A percentile compares a stretch with the other conserved stretches of the same genome.
Conservation (phyloP, 257 asterid species). For the Lantana camara region DNA sequence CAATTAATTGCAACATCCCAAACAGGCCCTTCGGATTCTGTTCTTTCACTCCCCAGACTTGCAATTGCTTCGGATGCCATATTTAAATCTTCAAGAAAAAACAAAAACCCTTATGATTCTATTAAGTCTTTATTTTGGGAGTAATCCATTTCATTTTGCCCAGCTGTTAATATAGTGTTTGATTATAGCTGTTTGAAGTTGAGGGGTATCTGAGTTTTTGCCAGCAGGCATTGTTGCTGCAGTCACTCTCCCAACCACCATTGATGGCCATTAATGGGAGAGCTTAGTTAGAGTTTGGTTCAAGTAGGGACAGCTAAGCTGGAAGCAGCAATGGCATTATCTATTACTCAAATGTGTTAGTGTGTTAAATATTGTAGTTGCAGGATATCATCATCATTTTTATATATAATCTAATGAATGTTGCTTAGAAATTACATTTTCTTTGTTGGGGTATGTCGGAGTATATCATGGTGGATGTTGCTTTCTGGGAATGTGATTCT, state of each 20-base stretch:
- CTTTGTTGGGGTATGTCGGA: background rate
- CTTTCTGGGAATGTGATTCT: constrained; percentile 5
- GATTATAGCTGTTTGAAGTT: constrained; percentile 28
- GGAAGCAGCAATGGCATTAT: constrained; percentile 4
- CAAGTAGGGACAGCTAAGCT: background rate
- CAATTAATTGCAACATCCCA: constrained; percentile 88
- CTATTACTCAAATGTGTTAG: background rate
- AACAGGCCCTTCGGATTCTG: constrained; percentile 90
- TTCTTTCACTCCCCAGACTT: constrained; percentile 82
- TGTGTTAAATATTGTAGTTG: background rate
- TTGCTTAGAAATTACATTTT: constrained; percentile 1
- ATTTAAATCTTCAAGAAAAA: constrained; percentile 8
- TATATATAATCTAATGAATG: background rate
- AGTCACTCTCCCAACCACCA: background rate
- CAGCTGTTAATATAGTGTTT: constrained; percentile 22
- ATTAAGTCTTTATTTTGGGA: constrained; percentile 12
- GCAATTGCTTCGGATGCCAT: constrained; percentile 61
- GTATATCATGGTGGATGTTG: background rate
- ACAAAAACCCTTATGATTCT: constrained; percentile 19
- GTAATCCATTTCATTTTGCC: constrained; percentile 23
- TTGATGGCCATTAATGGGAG: background rate
- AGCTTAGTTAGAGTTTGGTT: constrained; percentile 9
- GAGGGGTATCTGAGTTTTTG: constrained; percentile 40
- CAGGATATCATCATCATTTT: background rate
- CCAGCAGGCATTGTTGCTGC: no score